Evolutionary conservation across 78 protist genomes (phyloP).

Genomic region (Parvularia atlantis): DNA sequence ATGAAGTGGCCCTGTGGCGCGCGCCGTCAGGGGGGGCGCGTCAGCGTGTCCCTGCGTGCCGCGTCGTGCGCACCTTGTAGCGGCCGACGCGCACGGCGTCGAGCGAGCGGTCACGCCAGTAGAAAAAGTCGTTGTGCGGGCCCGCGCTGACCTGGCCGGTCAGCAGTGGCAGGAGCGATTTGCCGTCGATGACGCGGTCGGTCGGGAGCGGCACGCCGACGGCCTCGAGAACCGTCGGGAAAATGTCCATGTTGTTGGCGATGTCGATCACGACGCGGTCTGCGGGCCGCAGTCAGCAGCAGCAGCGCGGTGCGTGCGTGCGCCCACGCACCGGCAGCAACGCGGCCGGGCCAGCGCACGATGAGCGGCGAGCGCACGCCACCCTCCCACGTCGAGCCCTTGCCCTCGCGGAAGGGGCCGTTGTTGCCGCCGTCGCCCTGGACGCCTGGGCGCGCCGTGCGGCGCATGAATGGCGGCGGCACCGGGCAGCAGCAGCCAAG

Average conservation of each 20-base stretch:
- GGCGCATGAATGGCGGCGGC: no score
- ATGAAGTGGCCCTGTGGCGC: no score
- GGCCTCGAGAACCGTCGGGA: slow-evolving; percentile 14
- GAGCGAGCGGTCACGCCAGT: not conserved
- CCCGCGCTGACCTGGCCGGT: not conserved
- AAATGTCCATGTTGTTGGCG: slow-evolving; percentile 6
- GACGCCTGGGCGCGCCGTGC: not conserved
- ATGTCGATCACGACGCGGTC: not conserved
- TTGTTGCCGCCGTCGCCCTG: not conserved
- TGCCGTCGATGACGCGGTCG: not conserved
- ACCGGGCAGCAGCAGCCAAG: no score
- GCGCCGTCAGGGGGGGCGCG: no score
- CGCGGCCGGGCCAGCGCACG: not conserved
- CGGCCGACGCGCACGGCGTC: not conserved
- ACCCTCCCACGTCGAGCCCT: slow-evolving; percentile 18
- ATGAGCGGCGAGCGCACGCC: slow-evolving; percentile 20
- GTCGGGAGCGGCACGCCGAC: not conserved
- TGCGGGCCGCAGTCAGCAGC: no score
- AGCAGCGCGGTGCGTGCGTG: no score
- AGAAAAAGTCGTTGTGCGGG: not conserved
- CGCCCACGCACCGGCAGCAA: no score
- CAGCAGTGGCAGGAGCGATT: not conserved
- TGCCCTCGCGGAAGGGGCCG: slow-evolving; percentile 14
- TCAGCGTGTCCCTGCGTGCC: no score
- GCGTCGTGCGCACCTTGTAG: not conserved